Evolutionary conservation across 805 yeast genomes (phyloP), one percentile per base, ranked within the genome.

Genomic region (Candida sithepensis): DNA sequence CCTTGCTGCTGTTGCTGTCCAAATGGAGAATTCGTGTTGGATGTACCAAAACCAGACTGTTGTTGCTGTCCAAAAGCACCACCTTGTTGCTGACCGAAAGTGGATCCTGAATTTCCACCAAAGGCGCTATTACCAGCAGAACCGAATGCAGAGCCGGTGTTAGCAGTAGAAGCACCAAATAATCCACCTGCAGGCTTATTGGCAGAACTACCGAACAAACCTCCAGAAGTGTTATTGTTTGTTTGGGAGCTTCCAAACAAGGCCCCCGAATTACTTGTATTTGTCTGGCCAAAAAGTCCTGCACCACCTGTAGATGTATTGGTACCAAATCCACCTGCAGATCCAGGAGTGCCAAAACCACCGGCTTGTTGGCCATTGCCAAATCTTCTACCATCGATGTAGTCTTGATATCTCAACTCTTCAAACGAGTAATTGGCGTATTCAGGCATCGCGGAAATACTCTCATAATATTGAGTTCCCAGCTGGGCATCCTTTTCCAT

Each of bases 371-470:
- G 42, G 63, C 65, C 61, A 44, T 53, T 79, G 14, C 88, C 91
- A 52, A 54, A 80, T 50, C 80, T 75, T 60, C 94, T 75, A 46
- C 79, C 80, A 53, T 82, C 86, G 57, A 81, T 80, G 64, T 94
- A 94, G 68, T 94, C 99, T 65, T 85, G 92, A 56, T 78, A 71
- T 62, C 99, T 79, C 66, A 94, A 77, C 64, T 94, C 99, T 65
- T 90, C 97, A 60, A 83, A 78, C 0, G 96, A 87, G 58, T 67
- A 87, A 56, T 82, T 82, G 57, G 77, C 77, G 63, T 92, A 94
- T 65, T 89, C 96, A 4, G 96, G 96, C 97, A 94, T 91, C 40
- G 88, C 78, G 10, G 87, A 72, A 51, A 94, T 85, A 56, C 81
- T 81, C 66, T 92, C 88, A 68, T 73, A 91, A 43, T 74, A 68